Base-by-base conservation (phyloP, 257 asterid genomes). In the Solanum paucissectum region DNA sequence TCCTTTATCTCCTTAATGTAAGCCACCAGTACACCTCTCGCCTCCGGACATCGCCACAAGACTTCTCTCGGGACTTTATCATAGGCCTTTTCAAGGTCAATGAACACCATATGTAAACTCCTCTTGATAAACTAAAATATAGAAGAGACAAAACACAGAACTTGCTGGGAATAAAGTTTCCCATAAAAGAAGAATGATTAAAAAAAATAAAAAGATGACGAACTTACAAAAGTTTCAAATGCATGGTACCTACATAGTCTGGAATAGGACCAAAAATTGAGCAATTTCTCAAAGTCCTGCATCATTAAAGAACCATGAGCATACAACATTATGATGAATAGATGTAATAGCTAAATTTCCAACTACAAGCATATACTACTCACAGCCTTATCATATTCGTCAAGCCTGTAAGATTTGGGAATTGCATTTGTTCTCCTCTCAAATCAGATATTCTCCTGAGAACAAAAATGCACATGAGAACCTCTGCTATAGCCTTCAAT, bases 271-370 rank as follows among this genome's bases (percentile, higher is more conserved):
- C 99, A 46, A 23, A 29, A 87, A 97, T 93, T 6, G 97, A 95
- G 90, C 98, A 97, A 91, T 95, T 97, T 87, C 94, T 93, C 83
- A 97, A 73, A 83, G 91, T 79, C 91, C 99, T 97, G 96, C 94
- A 91, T 37, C 91, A 89, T 46, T 87, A 85, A 42, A 74, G 66
- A 58, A 81, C 87, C 58, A 91, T 27, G 16, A 46, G 66, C 9
- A 83, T 66, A 68, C 29, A 75, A 46, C 76, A 32, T 36, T 74
- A 36, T 38, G 38, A 37, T 77, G 12, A 46, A 21, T 38, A 83
- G 62, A 36, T 64, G 40, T 33, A 40, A 34, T 62, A 60, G n/a
- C 74, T 60, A 49, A n/a, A 20, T 77, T 32, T 36, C 75, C 76
- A 66, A 66, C 23, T 33, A 72, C 76, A 87, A 83, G 29, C 37